Conservation (phyloP, 176 grass and related monocot species). For the Urochloa ruziziensis region DNA sequence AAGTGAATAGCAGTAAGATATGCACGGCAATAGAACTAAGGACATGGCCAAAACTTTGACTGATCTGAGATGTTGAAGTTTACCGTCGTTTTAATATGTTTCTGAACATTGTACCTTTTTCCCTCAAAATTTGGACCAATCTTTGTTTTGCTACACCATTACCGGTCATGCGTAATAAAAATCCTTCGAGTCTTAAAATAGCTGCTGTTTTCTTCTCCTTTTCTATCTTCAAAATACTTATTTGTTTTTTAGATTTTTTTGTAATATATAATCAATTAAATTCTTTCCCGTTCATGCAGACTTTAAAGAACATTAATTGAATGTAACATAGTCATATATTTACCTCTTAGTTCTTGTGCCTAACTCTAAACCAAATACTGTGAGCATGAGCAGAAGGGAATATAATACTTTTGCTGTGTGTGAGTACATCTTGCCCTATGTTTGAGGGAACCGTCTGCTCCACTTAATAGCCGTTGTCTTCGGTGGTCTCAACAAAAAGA, state of each 20-base stretch:
- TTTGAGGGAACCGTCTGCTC: constrained; percentile 20
- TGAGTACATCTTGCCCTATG: not conserved
- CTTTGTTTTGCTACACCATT: not conserved
- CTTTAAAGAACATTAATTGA: not conserved
- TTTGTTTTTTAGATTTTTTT: not conserved
- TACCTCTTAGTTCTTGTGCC: too few species aligned
- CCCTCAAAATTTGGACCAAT: not conserved
- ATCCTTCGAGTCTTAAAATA: not conserved
- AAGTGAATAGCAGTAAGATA: not conserved
- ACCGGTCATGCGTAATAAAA: not conserved
- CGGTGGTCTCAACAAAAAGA: not conserved
- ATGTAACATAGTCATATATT: too few species aligned
- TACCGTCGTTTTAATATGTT: not conserved
- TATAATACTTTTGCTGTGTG: not conserved
- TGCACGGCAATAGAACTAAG: not conserved
- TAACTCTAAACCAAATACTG: too few species aligned
- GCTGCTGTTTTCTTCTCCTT: not conserved
- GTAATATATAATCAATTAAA: not conserved
- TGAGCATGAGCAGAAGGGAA: too few species aligned
- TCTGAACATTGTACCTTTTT: constrained; percentile 21
- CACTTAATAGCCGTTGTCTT: not conserved
- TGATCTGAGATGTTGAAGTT: not conserved
- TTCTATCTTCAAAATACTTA: not conserved
- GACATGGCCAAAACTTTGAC: not conserved
- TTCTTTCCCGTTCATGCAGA: not conserved